Evolutionary conservation across 495 filamentous ascomycete species (phyloP).

Genomic region (Jackrogersella minutella): DNA sequence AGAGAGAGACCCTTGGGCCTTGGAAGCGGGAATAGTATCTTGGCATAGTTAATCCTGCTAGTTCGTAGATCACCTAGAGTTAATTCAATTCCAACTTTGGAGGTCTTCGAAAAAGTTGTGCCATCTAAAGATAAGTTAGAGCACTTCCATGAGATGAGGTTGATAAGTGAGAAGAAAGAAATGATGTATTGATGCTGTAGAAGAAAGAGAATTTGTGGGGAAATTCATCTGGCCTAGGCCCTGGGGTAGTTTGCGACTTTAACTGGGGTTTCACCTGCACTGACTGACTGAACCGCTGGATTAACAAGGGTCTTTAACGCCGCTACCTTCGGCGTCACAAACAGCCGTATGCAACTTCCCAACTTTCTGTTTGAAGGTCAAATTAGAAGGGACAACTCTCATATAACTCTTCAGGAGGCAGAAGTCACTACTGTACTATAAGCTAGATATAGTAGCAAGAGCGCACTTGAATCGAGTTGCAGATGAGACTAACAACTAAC

Average conservation of each 20-base stretch:
- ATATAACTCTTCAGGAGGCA: slow-evolving; percentile 3
- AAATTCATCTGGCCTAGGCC: not conserved
- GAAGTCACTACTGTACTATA: not conserved
- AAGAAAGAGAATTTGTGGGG: slow-evolving; percentile 12
- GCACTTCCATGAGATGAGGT: not conserved
- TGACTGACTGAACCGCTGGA: not conserved
- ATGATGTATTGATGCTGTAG: too few species aligned
- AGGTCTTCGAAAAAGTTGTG: too few species aligned
- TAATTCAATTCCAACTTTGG: not conserved
- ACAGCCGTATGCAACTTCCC: slow-evolving; percentile 15
- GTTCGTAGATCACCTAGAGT: slow-evolving; percentile 8
- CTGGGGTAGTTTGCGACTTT: not conserved
- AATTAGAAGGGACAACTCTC: slow-evolving; percentile 16
- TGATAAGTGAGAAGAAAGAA: too few species aligned
- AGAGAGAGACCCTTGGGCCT: too few species aligned
- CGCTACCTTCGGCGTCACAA: slow-evolving; percentile 17
- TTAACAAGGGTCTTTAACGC: not conserved
- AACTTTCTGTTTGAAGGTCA: slow-evolving; percentile 3
- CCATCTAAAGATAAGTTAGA: not conserved
- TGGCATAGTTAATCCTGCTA: slow-evolving; percentile 8
- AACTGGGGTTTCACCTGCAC: not conserved
- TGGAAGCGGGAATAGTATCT: slow-evolving; percentile 8
- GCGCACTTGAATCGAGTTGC: too few species aligned
- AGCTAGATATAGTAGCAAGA: not conserved
- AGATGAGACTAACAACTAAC: not conserved